A percentile compares a stretch with the other conserved stretches of the same genome.
Conservation (phyloP, 208 protist genomes). For the Wallacemonas sp. region DNA sequence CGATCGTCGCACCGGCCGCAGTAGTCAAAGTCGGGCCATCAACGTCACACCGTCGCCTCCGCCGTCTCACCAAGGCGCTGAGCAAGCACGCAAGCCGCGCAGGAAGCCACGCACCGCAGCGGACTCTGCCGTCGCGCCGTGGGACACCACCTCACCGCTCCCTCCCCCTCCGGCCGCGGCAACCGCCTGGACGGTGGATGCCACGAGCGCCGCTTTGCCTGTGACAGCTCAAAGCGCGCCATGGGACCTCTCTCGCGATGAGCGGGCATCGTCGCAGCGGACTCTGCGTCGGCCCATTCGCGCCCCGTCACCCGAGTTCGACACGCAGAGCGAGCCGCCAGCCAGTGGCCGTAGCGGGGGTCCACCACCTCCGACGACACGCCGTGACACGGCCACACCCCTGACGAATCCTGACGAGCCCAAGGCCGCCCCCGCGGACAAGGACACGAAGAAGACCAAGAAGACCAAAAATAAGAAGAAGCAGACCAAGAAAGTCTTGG, state of each 20-base stretch:
- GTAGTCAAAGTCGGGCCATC: no score
- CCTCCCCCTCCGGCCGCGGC: background rate
- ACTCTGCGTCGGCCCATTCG: background rate
- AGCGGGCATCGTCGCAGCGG: background rate
- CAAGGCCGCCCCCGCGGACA: background rate
- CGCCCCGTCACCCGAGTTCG: background rate
- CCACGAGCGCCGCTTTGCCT: no score
- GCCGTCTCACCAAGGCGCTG: background rate
- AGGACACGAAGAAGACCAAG: slow-evolving; percentile 7
- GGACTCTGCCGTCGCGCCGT: background rate
- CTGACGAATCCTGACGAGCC: background rate
- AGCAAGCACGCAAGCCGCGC: background rate
- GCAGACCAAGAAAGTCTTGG: slow-evolving; percentile 19
- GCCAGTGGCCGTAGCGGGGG: background rate
- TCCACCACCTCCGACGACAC: background rate
- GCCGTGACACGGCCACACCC: background rate
- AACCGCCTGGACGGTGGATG: background rate
- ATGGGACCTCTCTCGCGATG: background rate
- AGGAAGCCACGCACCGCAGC: slow-evolving; percentile 2
- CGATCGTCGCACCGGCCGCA: no score
- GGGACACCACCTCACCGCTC: background rate
- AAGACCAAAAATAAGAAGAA: slow-evolving; percentile 23
- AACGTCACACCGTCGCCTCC: background rate
- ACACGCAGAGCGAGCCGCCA: background rate
- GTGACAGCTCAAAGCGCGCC: no score